Evolutionary conservation across 805 yeast genomes (phyloP).

Genomic region (Cyberlindnera euphorbiae): DNA sequence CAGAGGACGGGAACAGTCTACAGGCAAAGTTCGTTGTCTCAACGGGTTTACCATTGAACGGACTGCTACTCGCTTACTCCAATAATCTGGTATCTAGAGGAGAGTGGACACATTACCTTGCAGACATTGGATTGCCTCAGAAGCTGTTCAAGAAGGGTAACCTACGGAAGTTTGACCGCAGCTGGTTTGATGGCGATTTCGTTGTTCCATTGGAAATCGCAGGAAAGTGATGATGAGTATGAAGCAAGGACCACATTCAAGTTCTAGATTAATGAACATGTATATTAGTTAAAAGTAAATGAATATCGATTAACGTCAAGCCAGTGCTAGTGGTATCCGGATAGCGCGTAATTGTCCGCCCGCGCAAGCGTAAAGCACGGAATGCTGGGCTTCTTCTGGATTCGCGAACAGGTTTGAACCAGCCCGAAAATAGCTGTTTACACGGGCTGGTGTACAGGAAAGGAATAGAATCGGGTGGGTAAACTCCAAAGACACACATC

Average conservation of each 20-base stretch:
- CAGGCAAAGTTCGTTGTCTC: constrained; percentile 58
- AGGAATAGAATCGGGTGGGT: too few relatives aligned
- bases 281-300: too few relatives aligned
- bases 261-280: not conserved
- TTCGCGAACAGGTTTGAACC: too few relatives aligned
- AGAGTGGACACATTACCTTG: constrained; percentile 52
- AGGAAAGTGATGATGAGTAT: constrained; percentile 5
- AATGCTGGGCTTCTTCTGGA: too few relatives aligned
- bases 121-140: constrained; percentile 70
- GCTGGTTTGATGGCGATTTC: constrained; percentile 23
- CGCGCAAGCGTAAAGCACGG: too few relatives aligned
- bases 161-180: constrained; percentile 44
- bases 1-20: constrained; percentile 32
- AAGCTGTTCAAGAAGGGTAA: constrained; percentile 42
- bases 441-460: too few relatives aligned
- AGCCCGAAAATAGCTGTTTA: too few relatives aligned
- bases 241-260: too few relatives aligned
- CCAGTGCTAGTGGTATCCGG: too few relatives aligned
- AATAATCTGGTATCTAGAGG: constrained; percentile 44
- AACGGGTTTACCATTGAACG: constrained; percentile 67
- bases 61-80: constrained; percentile 55
- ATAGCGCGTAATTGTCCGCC: too few relatives aligned
- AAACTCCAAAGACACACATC: too few relatives aligned
- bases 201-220: constrained; percentile 12
- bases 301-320: too few relatives aligned